A percentile compares a stretch with the other conserved stretches of the same genome.
Evolutionary conservation across 116 monocot genomes (phyloP).

Genomic region (Zostera marina): DNA sequence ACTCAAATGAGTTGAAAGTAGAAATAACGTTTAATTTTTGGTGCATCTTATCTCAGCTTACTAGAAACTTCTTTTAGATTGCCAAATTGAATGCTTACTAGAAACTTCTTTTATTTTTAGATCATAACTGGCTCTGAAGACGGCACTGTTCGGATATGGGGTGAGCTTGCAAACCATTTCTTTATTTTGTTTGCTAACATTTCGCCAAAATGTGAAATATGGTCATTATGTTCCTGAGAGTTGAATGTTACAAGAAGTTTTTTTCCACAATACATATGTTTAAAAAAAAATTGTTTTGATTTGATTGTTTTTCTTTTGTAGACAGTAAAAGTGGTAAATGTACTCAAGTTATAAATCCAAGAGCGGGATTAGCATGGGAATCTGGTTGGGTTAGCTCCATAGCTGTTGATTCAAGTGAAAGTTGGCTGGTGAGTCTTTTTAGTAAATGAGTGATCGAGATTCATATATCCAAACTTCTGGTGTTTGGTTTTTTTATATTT

Average conservation of each 20-base stretch:
- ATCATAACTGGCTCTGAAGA: conserved; percentile 96
- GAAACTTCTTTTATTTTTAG: conserved; percentile 19
- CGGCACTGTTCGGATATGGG: conserved; percentile 83
- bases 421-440: conserved; percentile 66
- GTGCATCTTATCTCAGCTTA: too few relatives aligned
- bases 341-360: conserved; percentile 41
- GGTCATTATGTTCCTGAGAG: too few relatives aligned
- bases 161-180: conserved; percentile 25
- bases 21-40: too few relatives aligned
- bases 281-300: neutral
- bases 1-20: too few relatives aligned
- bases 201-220: neutral
- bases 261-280: neutral
- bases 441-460: neutral
- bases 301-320: conserved; percentile 7
- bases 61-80: too few relatives aligned
- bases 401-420: conserved; percentile 68
- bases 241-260: neutral
- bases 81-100: too few relatives aligned
- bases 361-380: conserved; percentile 23
- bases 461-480: neutral
- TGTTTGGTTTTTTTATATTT: too few relatives aligned
- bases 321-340: conserved; percentile 84
- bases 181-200: neutral
- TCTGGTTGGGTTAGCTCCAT: conserved; percentile 60